These are phyloP conservation scores for Cryptosporidium sp. DNA, from an alignment of 169 alveolate species.

Conservation along the genomic window DNA sequence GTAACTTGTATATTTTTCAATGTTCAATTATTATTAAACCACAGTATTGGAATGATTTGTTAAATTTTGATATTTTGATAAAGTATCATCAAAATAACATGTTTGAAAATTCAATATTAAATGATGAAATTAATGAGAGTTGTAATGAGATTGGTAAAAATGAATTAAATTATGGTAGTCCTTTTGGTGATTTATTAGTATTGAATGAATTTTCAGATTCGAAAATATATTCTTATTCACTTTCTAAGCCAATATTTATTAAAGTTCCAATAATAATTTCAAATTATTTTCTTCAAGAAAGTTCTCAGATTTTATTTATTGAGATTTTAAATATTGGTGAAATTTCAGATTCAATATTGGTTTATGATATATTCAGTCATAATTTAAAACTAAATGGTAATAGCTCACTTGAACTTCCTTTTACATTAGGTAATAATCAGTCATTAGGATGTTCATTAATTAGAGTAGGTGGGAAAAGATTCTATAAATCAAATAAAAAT, in stretches of 20 bases:
- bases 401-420: conserved; percentile 13
- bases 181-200: not conserved
- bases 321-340: conserved; percentile 56
- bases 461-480: conserved; percentile 1
- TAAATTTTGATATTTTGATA: conserved; percentile 35
- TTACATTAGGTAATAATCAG: conserved; percentile 18
- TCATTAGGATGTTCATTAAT: conserved; percentile 43
- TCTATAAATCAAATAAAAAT: not conserved
- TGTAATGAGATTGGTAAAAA: not conserved
- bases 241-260: conserved; percentile 49
- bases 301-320: conserved; percentile 35
- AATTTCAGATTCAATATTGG: conserved; percentile 12
- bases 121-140: not conserved
- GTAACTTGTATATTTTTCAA: conserved; percentile 36
- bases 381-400: not conserved
- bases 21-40: conserved; percentile 67
- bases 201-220: conserved; percentile 9
- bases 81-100: conserved; percentile 8
- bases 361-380: conserved; percentile 50
- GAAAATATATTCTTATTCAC: not conserved
- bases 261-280: conserved; percentile 59
- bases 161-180: not conserved
- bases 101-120: not conserved
- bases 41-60: conserved; percentile 59
- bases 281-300: conserved; percentile 46